Percentiles rank a stretch among this genome's conserved stretches.
Evolutionary conservation across 768 basidiomycete genomes (phyloP).

Genomic region (Lactarius akahatsu): DNA sequence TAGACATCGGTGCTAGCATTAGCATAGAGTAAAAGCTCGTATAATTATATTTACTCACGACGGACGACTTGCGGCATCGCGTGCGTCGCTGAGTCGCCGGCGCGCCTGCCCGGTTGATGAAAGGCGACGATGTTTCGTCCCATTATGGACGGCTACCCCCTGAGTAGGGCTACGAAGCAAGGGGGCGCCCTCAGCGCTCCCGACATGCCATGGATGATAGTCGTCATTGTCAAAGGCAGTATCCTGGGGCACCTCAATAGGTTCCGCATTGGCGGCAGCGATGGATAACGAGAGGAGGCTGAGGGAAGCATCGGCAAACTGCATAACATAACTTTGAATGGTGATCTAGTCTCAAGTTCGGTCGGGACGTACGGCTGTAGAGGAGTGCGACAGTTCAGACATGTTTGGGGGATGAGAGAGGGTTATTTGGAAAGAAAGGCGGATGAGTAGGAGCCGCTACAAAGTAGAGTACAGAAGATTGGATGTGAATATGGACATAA

Average conservation of each 20-base stretch:
- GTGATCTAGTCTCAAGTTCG: background rate
- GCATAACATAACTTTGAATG: background rate
- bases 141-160: constrained; percentile 32
- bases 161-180: constrained; percentile 26
- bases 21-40: constrained; percentile 7
- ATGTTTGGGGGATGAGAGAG: constrained; percentile 7
- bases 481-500: constrained; percentile 24
- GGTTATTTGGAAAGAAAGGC: constrained; percentile 2
- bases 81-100: constrained; percentile 73
- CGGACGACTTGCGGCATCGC: constrained; percentile 72
- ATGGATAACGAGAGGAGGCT: constrained; percentile 71
- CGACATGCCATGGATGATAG: constrained; percentile 22
- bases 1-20: constrained; percentile 27
- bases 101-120: constrained; percentile 69
- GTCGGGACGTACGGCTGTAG: constrained; percentile 19
- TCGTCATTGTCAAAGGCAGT: constrained; percentile 26
- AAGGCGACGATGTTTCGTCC: constrained; percentile 61
- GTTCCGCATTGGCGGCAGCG: constrained; percentile 51
- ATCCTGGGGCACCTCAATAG: constrained; percentile 42
- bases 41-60: constrained; percentile 51
- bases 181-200: constrained; percentile 20
- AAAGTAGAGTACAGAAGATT: constrained; percentile 22
- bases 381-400: constrained; percentile 16
- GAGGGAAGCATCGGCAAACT: constrained; percentile 22
- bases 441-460: constrained; percentile 4